Percentiles rank a stretch among this genome's conserved stretches.
These are phyloP conservation scores for Monosporascus sp. DNA, from an alignment of 2,329 filamentous ascomycete species.

Conservation along the genomic window DNA sequence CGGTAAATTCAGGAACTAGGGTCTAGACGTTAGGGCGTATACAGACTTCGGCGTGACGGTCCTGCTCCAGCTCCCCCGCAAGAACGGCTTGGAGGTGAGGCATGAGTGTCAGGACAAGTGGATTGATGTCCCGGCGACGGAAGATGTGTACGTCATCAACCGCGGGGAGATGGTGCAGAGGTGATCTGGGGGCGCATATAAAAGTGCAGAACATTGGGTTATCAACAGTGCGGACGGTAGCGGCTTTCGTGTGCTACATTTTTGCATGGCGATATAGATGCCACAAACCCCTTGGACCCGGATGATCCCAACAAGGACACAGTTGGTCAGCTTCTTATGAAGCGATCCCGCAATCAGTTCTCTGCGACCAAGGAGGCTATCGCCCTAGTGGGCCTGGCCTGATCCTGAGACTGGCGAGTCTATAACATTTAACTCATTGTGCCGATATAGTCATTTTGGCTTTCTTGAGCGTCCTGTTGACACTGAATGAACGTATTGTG, in stretches of 20 bases:
- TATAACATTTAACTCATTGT: no score
- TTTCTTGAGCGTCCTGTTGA: no score
- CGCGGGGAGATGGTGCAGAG: constrained; percentile 15
- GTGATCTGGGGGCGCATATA: constrained; percentile 12
- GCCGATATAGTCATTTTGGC: no score
- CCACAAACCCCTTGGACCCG: constrained; percentile 18
- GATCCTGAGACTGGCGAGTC: no score
- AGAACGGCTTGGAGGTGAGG: constrained; percentile 20
- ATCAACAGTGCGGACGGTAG: constrained; percentile 6
- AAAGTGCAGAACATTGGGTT: constrained; percentile 11
- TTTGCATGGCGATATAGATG: constrained; percentile 22
- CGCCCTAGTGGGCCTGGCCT: no score
- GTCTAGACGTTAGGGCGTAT: constrained; percentile 16
- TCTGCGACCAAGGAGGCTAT: no score
- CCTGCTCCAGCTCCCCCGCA: constrained; percentile 19
- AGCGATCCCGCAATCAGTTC: constrained; percentile 13
- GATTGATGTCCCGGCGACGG: constrained; percentile 12
- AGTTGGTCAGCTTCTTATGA: constrained; percentile 16
- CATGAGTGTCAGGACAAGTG: constrained; percentile 10
- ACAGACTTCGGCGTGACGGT: constrained; percentile 22
- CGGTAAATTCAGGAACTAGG: no score
- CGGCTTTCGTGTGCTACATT: constrained; percentile 8
- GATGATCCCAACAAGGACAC: constrained; percentile 14
- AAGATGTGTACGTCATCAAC: constrained; percentile 19
- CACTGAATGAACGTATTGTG: no score